Conservation (phyloP, 371 early-diverging fungal species). For the Mucor mucedo region DNA sequence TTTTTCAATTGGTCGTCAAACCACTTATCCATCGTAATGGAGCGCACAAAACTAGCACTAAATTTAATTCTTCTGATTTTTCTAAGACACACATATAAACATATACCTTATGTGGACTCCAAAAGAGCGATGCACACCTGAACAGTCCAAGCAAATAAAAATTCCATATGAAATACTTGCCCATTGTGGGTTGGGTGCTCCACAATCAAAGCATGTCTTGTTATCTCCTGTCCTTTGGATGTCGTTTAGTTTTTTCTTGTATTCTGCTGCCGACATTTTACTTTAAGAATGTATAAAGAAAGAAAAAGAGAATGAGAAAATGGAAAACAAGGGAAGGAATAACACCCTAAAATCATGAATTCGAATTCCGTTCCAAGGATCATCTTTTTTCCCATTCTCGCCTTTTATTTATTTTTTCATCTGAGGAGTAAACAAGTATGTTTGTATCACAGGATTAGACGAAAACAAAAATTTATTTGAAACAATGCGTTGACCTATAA, state of each 20-base stretch:
- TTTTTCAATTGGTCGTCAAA: conserved; percentile 89
- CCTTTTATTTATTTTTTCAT: too few relatives aligned
- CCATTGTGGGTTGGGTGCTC: conserved; percentile 90
- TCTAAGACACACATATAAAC: not conserved
- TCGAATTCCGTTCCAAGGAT: too few relatives aligned
- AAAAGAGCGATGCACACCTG: conserved; percentile 90
- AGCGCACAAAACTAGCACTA: conserved; percentile 87
- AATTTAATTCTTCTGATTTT: not conserved
- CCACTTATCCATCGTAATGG: conserved; percentile 99
- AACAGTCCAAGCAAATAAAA: conserved; percentile 98
- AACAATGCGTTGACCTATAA: too few relatives aligned
- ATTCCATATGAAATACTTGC: conserved; percentile 95
- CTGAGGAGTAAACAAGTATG: too few relatives aligned
- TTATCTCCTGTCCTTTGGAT: conserved; percentile 78
- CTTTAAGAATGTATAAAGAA: too few relatives aligned
- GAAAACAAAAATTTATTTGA: too few relatives aligned
- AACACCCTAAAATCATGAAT: too few relatives aligned
- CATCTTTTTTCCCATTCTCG: too few relatives aligned
- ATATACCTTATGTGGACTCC: conserved; percentile 91
- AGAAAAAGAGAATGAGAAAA: too few relatives aligned
- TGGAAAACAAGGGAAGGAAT: too few relatives aligned
- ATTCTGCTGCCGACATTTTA: conserved; percentile 48
- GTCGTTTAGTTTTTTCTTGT: conserved; percentile 71
- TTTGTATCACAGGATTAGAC: too few relatives aligned
- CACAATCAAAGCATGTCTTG: conserved; percentile 85